Evolutionary conservation across 805 yeast species (phyloP), one percentile per base, ranked within the genome.

Genomic region (Metschnikowia peoriensis): DNA sequence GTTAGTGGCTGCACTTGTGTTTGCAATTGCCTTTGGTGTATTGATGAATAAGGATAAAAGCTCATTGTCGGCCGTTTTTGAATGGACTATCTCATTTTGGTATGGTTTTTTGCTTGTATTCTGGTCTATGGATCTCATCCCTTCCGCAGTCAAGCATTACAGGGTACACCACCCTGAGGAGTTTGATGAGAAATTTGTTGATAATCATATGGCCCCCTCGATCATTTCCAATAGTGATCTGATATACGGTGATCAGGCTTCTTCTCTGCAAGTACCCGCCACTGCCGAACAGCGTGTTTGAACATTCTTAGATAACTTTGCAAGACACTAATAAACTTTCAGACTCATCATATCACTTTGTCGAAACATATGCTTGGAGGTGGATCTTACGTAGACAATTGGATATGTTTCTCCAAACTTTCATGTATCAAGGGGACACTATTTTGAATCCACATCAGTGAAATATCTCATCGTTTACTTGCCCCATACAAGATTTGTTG

Each of bases 31-130:
- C 34, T 93, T 89, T 58, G 90, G 82, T n/a, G 76, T 67, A 3
- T 63, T 70, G 47, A 62, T 65, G 65, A 65, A 66, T 11, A 48
- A 51, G 1, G 73, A 75, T 28, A 61, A 70, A 7, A 62, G 70
- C 38, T 73, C 78, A 56, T 72, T 78, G 34, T 77, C 84, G 40
- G 91, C 91, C 0, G 72, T 77, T 17, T 82, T 87, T 64, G 98
- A 93, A 69, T 93, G 98, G 98, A 65, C 84, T 3, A 69, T 92
- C 41, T 84, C 93, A n/a, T 92, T 85, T 69, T 85, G 89, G 83
- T 92, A 88, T 65, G 94, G 96, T 3, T 61, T 85, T 35, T 74
- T 88, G 54, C 80, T 85, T 57, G 63, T 85, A 4, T 70, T 85
- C 51, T 76, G 92, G 66, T 72, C 87, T 1, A 76, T 81, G 54